Base-by-base conservation (phyloP, 352 stramenopile genomes). In the Phytopythium vexans region DNA sequence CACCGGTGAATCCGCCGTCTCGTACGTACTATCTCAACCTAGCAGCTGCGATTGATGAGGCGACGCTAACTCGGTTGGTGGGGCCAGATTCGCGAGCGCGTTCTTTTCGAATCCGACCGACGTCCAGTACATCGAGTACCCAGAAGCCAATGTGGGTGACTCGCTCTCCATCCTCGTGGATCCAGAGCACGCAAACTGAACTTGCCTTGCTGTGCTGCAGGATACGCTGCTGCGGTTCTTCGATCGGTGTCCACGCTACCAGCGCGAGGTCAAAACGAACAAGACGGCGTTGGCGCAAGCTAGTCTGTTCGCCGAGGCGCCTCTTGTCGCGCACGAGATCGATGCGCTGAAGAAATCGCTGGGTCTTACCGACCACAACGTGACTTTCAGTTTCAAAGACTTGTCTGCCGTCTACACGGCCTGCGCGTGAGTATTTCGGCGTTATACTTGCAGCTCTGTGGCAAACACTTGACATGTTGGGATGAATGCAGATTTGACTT, bases 151-250 rank as follows among this genome's bases (percentile, higher is more conserved):
- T 38, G 68, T 80, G 40, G 1, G 33, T 46, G 15, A 14, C 10
- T 14, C 34, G 6, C 15, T 49, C 12, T 41, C 16, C 14, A 46
- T 34, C 11, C 21, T 15, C 44, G 21, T 56, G 11, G 36, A 6
- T 8, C 3, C 11, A 10, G 44, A 47, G 8, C n/a, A 51, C 0
- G 35, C 14, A 2, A n/a, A 42, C 4, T 21, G 35, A 34, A 46
- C 14, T 37, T 36, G 15, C 11, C 34, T 41, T 11, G 35, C 0
- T 33, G 11, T 41, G 0, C 3, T 39, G 4, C 38, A 85, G 72
- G 77, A 88, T 38, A 37, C 52, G 4, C 52, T 86, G 0, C 55
- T 87, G 31, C 69, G 80, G 0, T 88, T 86, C 58, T 88, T 79
- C 56, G 80, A 88, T 39, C 51, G 67, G 15, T 90, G 80, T 31